Evolutionary conservation across 805 yeast genomes (phyloP).

Genomic region (Priceomyces castillae): DNA sequence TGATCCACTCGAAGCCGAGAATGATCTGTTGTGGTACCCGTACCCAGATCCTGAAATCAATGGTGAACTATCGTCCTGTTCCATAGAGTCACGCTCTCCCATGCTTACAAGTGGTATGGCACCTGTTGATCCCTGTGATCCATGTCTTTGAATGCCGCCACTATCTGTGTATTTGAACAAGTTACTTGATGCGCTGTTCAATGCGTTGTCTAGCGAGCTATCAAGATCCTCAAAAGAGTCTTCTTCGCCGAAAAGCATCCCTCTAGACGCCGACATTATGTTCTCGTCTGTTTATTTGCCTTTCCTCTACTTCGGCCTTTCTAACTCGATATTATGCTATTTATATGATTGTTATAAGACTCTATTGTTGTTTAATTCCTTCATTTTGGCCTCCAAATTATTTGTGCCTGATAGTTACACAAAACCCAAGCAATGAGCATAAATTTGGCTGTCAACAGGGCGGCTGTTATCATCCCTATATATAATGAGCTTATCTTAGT

Average conservation of each 20-base stretch:
- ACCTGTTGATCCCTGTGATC: constrained; percentile 25
- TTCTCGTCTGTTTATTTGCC: not conserved
- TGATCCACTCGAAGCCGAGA: constrained; percentile 20
- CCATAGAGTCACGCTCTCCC: constrained; percentile 25
- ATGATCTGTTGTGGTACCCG: constrained; percentile 16
- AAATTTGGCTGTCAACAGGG: too few relatives aligned
- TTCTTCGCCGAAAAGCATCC: constrained; percentile 7
- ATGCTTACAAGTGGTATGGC: constrained; percentile 32
- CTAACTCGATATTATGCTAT: too few relatives aligned
- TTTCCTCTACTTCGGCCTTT: too few relatives aligned
- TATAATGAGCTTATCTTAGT: too few relatives aligned
- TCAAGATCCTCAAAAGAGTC: constrained; percentile 61
- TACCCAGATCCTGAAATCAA: constrained; percentile 20
- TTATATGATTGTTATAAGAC: too few relatives aligned
- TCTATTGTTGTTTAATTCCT: too few relatives aligned
- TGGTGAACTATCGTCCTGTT: constrained; percentile 25
- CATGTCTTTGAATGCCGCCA: constrained; percentile 23
- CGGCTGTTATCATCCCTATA: too few relatives aligned
- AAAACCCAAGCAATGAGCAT: too few relatives aligned
- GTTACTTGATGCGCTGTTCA: constrained; percentile 49
- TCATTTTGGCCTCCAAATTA: too few relatives aligned
- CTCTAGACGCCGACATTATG: constrained; percentile 7
- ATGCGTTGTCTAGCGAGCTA: constrained; percentile 62
- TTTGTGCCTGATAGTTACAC: too few relatives aligned
- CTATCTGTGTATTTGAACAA: constrained; percentile 25